These are phyloP conservation scores for Boletus reticulatus DNA, from an alignment of 768 basidiomycete genomes.

Conservation along the genomic window DNA sequence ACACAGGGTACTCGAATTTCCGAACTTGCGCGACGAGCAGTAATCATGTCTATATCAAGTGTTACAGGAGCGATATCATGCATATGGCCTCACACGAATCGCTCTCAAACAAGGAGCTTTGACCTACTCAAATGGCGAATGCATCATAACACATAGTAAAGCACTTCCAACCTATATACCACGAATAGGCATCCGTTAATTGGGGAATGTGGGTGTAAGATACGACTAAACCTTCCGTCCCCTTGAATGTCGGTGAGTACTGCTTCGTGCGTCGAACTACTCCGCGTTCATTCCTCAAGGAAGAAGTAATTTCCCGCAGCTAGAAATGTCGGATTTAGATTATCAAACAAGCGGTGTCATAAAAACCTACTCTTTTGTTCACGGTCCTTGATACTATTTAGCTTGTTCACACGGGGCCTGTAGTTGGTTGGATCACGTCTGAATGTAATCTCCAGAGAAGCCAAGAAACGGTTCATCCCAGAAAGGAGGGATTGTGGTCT, in stretches of 20 bases:
- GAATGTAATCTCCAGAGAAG: slow-evolving; percentile 96
- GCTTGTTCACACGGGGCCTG: slow-evolving; percentile 85
- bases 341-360: not conserved
- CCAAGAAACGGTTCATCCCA: slow-evolving; percentile 98
- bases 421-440: slow-evolving; percentile 95
- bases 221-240: slow-evolving; percentile 16
- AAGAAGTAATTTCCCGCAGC: slow-evolving; percentile 89
- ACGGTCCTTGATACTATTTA: slow-evolving; percentile 80
- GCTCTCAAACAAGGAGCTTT: not conserved
- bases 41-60: not conserved
- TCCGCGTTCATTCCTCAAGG: slow-evolving; percentile 65
- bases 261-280: not conserved
- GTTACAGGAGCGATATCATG: not conserved
- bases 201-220: not conserved
- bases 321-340: slow-evolving; percentile 29
- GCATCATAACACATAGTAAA: slow-evolving; percentile 6
- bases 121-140: slow-evolving; percentile 11
- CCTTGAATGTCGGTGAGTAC: not conserved
- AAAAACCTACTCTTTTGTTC: slow-evolving; percentile 73
- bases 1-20: not conserved
- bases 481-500: slow-evolving; percentile 93
- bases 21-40: not conserved
- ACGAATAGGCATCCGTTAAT: slow-evolving; percentile 8
- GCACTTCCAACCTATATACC: slow-evolving; percentile 10
- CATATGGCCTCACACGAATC: not conserved